These are phyloP conservation scores for Auriculariales sp. DNA, from an alignment of 768 basidiomycete species.

Conservation along the genomic window DNA sequence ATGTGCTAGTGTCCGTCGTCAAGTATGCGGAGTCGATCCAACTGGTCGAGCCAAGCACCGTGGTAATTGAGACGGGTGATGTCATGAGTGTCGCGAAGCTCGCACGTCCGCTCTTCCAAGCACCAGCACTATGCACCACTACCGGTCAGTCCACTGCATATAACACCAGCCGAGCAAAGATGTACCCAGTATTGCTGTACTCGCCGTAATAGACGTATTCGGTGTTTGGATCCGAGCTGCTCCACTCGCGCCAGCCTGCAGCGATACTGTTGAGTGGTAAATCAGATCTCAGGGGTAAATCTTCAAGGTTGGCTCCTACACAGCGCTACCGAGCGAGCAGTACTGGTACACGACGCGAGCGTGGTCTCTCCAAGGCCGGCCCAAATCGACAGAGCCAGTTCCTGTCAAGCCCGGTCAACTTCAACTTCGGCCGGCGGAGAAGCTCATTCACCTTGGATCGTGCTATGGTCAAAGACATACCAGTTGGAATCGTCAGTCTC, in stretches of 20 bases:
- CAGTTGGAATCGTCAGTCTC: slow-evolving; percentile 22
- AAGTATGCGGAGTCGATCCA: neutral
- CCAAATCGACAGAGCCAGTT: slow-evolving; percentile 13
- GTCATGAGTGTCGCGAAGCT: slow-evolving; percentile 15
- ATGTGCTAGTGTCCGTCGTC: too few relatives aligned
- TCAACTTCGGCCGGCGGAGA: too few relatives aligned
- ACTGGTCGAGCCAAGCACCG: neutral
- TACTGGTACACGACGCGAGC: slow-evolving; percentile 17
- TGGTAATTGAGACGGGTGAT: neutral
- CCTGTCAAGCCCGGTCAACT: too few relatives aligned
- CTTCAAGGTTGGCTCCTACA: slow-evolving; percentile 7
- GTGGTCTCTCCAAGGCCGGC: slow-evolving; percentile 15
- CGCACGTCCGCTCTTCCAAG: slow-evolving; percentile 10
- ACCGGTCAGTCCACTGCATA: too few relatives aligned
- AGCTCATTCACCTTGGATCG: too few relatives aligned
- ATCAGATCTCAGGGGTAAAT: too few relatives aligned
- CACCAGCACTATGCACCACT: too few relatives aligned
- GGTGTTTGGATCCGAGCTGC: slow-evolving; percentile 12
- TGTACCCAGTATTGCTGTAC: slow-evolving; percentile 15
- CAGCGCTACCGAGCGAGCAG: slow-evolving; percentile 8
- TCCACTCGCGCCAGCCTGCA: slow-evolving; percentile 16
- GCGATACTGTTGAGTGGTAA: neutral
- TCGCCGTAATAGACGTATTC: slow-evolving; percentile 18
- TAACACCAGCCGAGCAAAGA: too few relatives aligned
- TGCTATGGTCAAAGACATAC: slow-evolving; percentile 26